Conservation (phyloP, 73 alveolate genomes). For the Durusdinium trenchii region DNA sequence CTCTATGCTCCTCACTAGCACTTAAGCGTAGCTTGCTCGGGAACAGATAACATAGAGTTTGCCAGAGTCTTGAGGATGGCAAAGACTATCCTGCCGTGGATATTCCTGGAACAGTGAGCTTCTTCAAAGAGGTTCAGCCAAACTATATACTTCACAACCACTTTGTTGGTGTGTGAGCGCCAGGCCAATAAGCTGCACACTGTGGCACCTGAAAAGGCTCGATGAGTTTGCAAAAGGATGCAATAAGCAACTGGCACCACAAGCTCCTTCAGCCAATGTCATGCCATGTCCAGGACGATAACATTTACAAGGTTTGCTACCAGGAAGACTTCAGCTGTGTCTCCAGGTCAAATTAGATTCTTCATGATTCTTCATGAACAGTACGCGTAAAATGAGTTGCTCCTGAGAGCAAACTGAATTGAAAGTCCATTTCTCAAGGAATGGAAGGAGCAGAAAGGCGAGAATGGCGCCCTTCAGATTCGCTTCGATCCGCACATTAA, state of each 20-base stretch:
- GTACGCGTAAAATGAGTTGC: no score
- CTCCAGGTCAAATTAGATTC: no score
- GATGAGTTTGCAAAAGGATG: no score
- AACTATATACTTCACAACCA: background rate
- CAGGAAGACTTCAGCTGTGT: constrained; percentile 46
- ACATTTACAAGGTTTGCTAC: constrained; percentile 17
- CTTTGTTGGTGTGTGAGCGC: background rate
- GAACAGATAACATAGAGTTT: background rate
- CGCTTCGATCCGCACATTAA: constrained; percentile 21
- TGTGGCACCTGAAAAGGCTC: background rate
- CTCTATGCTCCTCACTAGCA: constrained; percentile 4
- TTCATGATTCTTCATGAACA: no score
- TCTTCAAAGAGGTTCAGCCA: background rate
- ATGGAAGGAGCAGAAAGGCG: constrained; percentile 21
- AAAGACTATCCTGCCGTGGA: constrained; percentile 13
- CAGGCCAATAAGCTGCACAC: constrained; percentile 36
- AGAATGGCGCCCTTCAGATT: background rate
- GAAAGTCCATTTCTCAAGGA: background rate
- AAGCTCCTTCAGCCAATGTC: no score
- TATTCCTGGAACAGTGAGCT: constrained; percentile 27
- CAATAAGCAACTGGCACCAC: no score
- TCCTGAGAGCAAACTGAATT: no score
- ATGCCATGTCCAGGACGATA: background rate
- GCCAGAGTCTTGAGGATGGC: background rate
- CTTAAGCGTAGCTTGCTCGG: background rate